Evolutionary conservation across 768 basidiomycete genomes (phyloP), one percentile per base, ranked within the genome.

Genomic region (Amanita rimosa): DNA sequence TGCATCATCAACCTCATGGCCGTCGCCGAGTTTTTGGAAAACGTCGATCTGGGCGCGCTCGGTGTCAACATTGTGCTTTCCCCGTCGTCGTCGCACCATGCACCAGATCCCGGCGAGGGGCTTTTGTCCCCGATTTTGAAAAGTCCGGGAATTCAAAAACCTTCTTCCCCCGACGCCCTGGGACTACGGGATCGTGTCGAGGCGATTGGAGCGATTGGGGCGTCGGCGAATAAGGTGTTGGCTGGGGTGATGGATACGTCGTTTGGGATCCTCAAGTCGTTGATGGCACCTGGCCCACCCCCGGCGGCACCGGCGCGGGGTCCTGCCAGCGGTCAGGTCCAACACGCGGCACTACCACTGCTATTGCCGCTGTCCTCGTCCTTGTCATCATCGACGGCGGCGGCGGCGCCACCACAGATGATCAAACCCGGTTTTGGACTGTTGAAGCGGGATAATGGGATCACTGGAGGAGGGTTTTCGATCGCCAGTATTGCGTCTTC

Each of bases 1-100:
- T 97, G 93, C 51, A 73, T 95, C 35, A 87, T 97, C 62, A 98
- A 96, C 64, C 70, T 96, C 34, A 81, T 94, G 72, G 95, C 95
- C 9, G 93, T 95, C 4, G 89, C 88, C 1, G 94, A 97, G 60
- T 99, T 97, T 62, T 70, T 97, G 45, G 92, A 95, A 67, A 89
- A 93, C 60, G 91, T 97, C 31, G 92, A 97, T 66, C 70, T 96
- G 49, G 83, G 75, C 55, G 71, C 67, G 17, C 56, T 77, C n/a
- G 75, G 74, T 4, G 64, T 90, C 5, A 78, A 73, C 57, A 79
- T 85, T 21, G 82, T 83, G 0, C 84, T 31, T 1, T 31, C 31
- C 1, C 31, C 31, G 1, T 31, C 31, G 4, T 13, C 31, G 1
- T 31, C 31, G 4, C 31, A 31, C 31, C 11, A 11, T 13, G 11